These are phyloP conservation scores for Collariella sp. DNA, from an alignment of 495 filamentous ascomycete species.

Conservation along the genomic window DNA sequence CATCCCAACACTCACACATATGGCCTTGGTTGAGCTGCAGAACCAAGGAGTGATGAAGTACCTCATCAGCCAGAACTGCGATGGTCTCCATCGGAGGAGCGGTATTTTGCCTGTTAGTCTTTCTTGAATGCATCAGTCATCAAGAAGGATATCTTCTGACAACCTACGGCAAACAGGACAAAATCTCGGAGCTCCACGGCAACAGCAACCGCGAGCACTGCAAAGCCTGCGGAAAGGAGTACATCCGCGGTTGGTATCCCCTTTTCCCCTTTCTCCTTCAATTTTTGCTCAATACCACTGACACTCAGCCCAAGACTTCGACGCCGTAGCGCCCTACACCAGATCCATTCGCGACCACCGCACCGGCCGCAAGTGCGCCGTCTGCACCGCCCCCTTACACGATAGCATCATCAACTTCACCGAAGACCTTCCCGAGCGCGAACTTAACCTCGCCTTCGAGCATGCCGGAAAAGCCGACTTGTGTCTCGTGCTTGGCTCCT, in stretches of 20 bases:
- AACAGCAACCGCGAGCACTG: constrained; percentile 42
- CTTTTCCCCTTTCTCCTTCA: no score
- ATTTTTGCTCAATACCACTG: no score
- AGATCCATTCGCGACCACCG: constrained; percentile 37
- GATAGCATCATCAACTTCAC: constrained; percentile 42
- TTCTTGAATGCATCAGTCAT: no score
- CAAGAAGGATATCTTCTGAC: neutral
- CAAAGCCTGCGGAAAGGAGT: constrained; percentile 38
- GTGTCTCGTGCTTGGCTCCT: constrained; percentile 38
- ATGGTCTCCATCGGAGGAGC: constrained; percentile 38
- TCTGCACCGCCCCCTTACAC: constrained; percentile 27
- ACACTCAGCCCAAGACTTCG: no score
- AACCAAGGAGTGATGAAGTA: constrained; percentile 34
- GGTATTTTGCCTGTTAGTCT: constrained; percentile 29
- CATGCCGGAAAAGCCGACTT: constrained; percentile 36
- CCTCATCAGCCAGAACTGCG: constrained; percentile 41
- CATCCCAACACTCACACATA: constrained; percentile 39
- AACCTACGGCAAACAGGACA: constrained; percentile 10
- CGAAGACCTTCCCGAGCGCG: constrained; percentile 26
- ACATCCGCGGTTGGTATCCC: constrained; percentile 31
- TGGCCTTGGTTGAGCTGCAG: constrained; percentile 42
- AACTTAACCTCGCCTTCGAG: constrained; percentile 24
- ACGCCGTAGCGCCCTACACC: constrained; percentile 37
- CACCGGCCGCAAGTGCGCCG: constrained; percentile 35
- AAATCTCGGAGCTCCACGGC: constrained; percentile 38